Percentiles rank a stretch among this genome's conserved stretches.
These are phyloP conservation scores for Yamadazyma philogaea DNA, from an alignment of 805 yeast species.

Conservation along the genomic window DNA sequence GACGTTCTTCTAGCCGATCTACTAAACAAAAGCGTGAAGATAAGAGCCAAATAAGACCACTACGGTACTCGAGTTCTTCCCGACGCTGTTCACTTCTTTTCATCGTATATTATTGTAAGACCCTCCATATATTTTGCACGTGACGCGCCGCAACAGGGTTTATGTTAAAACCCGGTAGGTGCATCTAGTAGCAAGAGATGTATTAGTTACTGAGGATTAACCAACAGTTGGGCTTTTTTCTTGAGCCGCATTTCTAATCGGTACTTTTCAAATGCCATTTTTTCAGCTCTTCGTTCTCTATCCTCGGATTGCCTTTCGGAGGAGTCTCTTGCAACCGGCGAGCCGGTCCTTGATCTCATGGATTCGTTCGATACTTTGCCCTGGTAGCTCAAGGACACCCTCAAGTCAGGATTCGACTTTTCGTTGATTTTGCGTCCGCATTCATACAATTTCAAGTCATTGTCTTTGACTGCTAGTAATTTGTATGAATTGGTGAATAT, in stretches of 20 bases:
- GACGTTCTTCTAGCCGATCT: no score
- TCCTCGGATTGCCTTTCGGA: background rate
- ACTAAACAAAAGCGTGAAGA: no score
- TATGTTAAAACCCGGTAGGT: no score
- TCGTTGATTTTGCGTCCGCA: constrained; percentile 41
- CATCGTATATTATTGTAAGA: no score
- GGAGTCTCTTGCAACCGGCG: constrained; percentile 3
- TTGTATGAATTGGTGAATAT: constrained; percentile 34
- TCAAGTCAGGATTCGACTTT: constrained; percentile 37
- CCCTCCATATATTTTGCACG: no score
- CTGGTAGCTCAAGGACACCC: constrained; percentile 23
- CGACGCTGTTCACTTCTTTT: no score
- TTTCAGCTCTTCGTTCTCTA: constrained; percentile 23
- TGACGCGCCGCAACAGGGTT: no score
- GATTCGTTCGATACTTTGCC: constrained; percentile 24
- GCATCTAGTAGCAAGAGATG: background rate
- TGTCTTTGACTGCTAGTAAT: constrained; percentile 29
- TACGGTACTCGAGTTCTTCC: no score
- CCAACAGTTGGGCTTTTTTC: constrained; percentile 38
- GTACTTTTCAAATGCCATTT: constrained; percentile 42
- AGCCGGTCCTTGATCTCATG: constrained; percentile 12
- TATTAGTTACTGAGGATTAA: constrained; percentile 16
- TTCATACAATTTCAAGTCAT: constrained; percentile 37
- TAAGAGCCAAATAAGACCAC: no score
- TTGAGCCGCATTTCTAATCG: constrained; percentile 47